These are phyloP conservation scores for Xylariaceae sp. DNA, from an alignment of 2,329 filamentous ascomycete species.

Conservation along the genomic window DNA sequence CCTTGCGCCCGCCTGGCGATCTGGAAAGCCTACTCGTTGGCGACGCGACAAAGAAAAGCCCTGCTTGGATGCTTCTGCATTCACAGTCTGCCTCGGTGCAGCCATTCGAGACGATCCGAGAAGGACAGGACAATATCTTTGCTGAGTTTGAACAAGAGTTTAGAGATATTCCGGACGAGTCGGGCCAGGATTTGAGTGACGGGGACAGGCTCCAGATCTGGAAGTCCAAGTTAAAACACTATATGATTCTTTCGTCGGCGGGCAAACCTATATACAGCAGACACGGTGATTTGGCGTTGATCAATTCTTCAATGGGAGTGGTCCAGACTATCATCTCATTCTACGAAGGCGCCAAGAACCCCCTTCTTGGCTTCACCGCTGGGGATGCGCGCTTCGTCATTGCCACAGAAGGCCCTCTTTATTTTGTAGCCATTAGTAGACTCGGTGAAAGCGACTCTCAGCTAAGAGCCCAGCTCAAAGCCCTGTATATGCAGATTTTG, in stretches of 20 bases:
- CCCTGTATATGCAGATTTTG: constrained; percentile 95
- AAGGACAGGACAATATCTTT: constrained; percentile 47
- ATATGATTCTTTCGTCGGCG: constrained; percentile 90
- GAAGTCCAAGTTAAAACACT: constrained; percentile 95
- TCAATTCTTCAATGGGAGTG: constrained; percentile 91
- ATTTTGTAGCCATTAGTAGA: constrained; percentile 88
- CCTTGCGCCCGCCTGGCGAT: constrained; percentile 61
- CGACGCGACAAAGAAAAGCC: constrained; percentile 60
- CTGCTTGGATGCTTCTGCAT: constrained; percentile 64
- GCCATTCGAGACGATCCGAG: constrained; percentile 55
- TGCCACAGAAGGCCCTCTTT: constrained; percentile 77
- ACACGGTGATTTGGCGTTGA: constrained; percentile 82
- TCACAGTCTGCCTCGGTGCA: constrained; percentile 57
- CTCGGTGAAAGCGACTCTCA: constrained; percentile 90
- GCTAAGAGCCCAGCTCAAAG: constrained; percentile 81
- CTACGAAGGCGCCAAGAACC: constrained; percentile 76
- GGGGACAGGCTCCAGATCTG: constrained; percentile 65
- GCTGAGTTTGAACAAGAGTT: constrained; percentile 73
- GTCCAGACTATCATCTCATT: constrained; percentile 98
- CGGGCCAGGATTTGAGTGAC: constrained; percentile 41
- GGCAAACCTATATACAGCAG: constrained; percentile 97
- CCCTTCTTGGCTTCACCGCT: constrained; percentile 79
- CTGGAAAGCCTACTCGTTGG: constrained; percentile 78
- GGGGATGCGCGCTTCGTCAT: constrained; percentile 82
- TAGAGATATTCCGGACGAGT: constrained; percentile 61